phyloP scores from a whole-genome alignment of 2,329 filamentous ascomycete species.

The Cercospora sp. region DNA sequence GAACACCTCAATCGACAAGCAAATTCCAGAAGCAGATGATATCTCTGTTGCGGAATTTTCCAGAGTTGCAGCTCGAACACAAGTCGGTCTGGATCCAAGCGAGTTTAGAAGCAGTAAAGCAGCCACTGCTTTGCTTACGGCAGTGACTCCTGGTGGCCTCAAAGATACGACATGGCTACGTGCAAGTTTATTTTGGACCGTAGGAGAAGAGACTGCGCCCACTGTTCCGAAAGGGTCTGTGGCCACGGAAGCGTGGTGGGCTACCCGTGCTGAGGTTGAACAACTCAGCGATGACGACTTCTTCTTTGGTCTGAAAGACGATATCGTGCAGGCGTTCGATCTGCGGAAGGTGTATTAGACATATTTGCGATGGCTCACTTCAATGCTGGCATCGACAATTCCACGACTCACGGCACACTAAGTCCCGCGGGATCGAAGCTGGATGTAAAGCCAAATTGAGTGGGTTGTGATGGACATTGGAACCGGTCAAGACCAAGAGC shows the following conservation, averaged over 20 bases:
- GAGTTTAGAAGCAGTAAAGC: constrained; percentile 15
- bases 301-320: constrained; percentile 21
- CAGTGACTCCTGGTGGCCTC: constrained; percentile 18
- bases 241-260: constrained; percentile 20
- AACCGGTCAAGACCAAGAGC: background rate
- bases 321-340: constrained; percentile 19
- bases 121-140: constrained; percentile 21
- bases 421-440: background rate
- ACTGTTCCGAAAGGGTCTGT: constrained; percentile 15
- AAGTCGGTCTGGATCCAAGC: constrained; percentile 23
- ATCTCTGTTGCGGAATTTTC: constrained; percentile 22
- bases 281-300: constrained; percentile 13
- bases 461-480: too few relatives aligned
- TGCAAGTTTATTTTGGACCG: constrained; percentile 21
- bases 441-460: background rate
- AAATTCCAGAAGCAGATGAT: constrained; percentile 16
- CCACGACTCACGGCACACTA: background rate
- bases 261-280: constrained; percentile 15
- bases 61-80: constrained; percentile 19
- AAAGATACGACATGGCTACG: constrained; percentile 23
- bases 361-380: background rate
- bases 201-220: constrained; percentile 11
- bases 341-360: constrained; percentile 10
- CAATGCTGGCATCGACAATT: background rate
- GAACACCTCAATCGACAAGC: constrained; percentile 18